A percentile compares a stretch with the other conserved stretches of the same genome.
Evolutionary conservation across 179 eudicot genomes (phyloP).

Genomic region (Silene vulgaris): DNA sequence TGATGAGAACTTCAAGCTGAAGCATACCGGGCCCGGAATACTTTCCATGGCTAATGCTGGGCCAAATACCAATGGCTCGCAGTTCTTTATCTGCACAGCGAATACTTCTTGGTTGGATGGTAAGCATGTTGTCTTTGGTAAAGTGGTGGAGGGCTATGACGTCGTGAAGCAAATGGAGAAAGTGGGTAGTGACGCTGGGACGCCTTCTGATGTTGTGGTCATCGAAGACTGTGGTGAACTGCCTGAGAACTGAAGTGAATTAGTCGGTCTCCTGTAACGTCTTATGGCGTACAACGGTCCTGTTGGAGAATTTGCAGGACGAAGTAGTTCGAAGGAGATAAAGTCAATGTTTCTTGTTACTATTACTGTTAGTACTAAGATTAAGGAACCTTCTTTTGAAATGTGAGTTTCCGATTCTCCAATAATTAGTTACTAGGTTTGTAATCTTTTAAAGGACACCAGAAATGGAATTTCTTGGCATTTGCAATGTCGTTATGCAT

Average conservation of each 20-base stretch:
- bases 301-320: too few relatives aligned
- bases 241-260: slow-evolving; percentile 30
- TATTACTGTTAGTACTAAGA: background rate
- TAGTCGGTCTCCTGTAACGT: too few relatives aligned
- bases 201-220: slow-evolving; percentile 32
- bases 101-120: slow-evolving; percentile 56
- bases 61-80: slow-evolving; percentile 57
- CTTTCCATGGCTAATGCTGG: slow-evolving; percentile 71
- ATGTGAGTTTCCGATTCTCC: background rate
- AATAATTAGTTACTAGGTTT: background rate
- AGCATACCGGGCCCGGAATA: slow-evolving; percentile 57
- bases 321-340: background rate
- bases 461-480: background rate
- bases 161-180: slow-evolving; percentile 55
- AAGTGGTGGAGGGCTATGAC: slow-evolving; percentile 58
- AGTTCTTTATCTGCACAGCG: slow-evolving; percentile 54
- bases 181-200: slow-evolving; percentile 38
- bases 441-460: background rate
- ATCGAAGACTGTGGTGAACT: slow-evolving; percentile 59
- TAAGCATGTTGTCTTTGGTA: slow-evolving; percentile 62
- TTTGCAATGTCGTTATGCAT: background rate
- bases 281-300: too few relatives aligned
- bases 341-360: background rate
- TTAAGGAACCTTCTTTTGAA: background rate
- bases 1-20: slow-evolving; percentile 61